Conservation (phyloP, 2,329 filamentous ascomycete species). For the Coniochaeta hoffmannii region DNA sequence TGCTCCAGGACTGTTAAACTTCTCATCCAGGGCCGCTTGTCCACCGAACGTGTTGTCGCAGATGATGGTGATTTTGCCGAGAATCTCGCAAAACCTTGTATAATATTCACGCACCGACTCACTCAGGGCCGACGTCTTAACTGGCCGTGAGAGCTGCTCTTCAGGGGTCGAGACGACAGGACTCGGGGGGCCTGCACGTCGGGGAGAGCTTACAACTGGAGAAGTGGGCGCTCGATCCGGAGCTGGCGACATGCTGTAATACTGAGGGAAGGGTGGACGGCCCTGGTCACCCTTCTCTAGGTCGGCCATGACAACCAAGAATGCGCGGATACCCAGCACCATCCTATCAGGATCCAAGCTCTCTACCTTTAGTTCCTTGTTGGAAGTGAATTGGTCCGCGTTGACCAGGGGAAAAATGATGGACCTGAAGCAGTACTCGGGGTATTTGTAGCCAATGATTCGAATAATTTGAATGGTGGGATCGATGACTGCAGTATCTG, state of each 20-base stretch:
- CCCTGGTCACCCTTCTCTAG: constrained; percentile 75
- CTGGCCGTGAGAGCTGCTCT: constrained; percentile 60
- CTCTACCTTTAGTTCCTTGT: constrained; percentile 77
- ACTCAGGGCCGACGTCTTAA: constrained; percentile 55
- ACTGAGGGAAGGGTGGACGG: constrained; percentile 75
- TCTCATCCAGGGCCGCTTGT: constrained; percentile 90
- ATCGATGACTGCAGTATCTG: constrained; percentile 77
- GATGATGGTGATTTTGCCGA: constrained; percentile 91
- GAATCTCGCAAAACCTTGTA: constrained; percentile 83
- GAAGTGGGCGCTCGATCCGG: constrained; percentile 41
- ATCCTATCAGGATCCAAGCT: constrained; percentile 93
- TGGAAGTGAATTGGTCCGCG: constrained; percentile 73
- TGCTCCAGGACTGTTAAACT: constrained; percentile 77
- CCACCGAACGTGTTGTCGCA: constrained; percentile 97
- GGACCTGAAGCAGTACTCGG: constrained; percentile 84
- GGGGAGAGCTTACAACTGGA: constrained; percentile 34
- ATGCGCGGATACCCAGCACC: constrained; percentile 93
- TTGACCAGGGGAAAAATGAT: constrained; percentile 96
- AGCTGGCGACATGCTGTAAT: constrained; percentile 35
- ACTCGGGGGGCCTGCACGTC: constrained; percentile 15
- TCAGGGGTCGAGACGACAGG: constrained; percentile 33
- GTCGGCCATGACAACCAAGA: constrained; percentile 87
- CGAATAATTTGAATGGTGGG: constrained; percentile 90
- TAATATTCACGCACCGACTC: constrained; percentile 82
- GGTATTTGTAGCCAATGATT: constrained; percentile 88